Base-by-base conservation (phyloP, 495 filamentous ascomycete genomes). In the Friedmanniomyces simplex region DNA sequence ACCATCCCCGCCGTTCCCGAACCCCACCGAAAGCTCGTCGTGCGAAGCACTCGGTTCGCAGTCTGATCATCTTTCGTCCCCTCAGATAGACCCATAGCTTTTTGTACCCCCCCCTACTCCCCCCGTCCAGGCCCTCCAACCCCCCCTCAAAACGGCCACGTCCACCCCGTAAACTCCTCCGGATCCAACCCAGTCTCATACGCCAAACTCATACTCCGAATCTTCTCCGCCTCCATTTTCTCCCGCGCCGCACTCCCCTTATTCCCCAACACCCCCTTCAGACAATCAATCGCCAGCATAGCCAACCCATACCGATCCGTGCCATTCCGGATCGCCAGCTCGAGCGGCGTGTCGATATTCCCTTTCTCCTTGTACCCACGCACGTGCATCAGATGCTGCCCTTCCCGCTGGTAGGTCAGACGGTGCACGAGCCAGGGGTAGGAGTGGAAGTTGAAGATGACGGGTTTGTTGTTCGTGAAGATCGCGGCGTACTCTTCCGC, bases 371-470 rank as follows among this genome's bases (percentile, higher is more conserved):
- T 79, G 72, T 87, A 87, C 0, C 83, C 85, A 24, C 82, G 72
- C n/a, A 87, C 84, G 62, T 85, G 82, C 51, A 87, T 65, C 67
- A 84, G 82, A 18, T 72, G 57, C 52, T 76, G 76, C 14, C 82
- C 82, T 0, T 78, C 78, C 0, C 83, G 80, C 72, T 83, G 83
- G 71, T 87, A 87, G 0, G 82, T 82, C 55, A 89, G 67, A 25
- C 84, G 76, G 71, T 87, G 83, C 39, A 88, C 78, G 61, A 87
- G 75, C 82, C 82, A 88, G 1, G 85, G 85, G 69, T 88, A 87
- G 18, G 77, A 82, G 72, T 88, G 84, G 79, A 87, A 87, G 73
- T 87, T 87, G 78, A 88, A 87, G 62, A 87, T 78, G 67, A 86
- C 75, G 34, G 84, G 84, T 57, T 75, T 81, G 73, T 86, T 71